Conservation (phyloP, 805 yeast genomes). For the Teunomyces cretensis region DNA sequence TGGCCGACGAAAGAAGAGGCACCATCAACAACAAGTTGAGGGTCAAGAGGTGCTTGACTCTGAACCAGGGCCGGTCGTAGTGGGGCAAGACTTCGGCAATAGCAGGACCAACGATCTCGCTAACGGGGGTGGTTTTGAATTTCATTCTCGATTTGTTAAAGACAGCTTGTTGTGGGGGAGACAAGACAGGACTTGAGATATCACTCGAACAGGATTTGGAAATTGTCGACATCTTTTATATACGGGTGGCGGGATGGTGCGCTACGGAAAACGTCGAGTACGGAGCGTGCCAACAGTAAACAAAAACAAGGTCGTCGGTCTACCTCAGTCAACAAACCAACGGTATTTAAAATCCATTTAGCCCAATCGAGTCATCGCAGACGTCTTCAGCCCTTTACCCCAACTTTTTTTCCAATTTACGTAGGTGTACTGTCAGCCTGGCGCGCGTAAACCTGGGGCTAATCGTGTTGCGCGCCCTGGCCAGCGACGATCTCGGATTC, state of each 20-base stretch:
- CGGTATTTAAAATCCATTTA: neutral
- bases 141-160: neutral
- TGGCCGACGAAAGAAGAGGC: slow-evolving; percentile 34
- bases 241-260: neutral
- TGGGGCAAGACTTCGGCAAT: neutral
- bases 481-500: too few relatives aligned
- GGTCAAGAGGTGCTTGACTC: neutral
- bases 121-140: neutral
- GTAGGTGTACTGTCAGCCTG: neutral
- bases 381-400: neutral
- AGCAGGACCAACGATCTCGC: neutral
- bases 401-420: neutral
- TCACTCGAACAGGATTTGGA: neutral
- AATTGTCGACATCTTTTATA: neutral
- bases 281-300: neutral
- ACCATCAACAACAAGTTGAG: neutral
- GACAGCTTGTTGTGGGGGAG: too few relatives aligned
- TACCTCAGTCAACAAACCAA: neutral
- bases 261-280: neutral
- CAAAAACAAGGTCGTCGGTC: neutral
- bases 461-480: too few relatives aligned
- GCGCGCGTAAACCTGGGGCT: too few relatives aligned
- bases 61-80: neutral
- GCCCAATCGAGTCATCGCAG: neutral
- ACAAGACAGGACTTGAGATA: too few relatives aligned